Evolutionary conservation across 805 yeast species (phyloP), one percentile per base, ranked within the genome.

Genomic region (Suhomyces sp.): DNA sequence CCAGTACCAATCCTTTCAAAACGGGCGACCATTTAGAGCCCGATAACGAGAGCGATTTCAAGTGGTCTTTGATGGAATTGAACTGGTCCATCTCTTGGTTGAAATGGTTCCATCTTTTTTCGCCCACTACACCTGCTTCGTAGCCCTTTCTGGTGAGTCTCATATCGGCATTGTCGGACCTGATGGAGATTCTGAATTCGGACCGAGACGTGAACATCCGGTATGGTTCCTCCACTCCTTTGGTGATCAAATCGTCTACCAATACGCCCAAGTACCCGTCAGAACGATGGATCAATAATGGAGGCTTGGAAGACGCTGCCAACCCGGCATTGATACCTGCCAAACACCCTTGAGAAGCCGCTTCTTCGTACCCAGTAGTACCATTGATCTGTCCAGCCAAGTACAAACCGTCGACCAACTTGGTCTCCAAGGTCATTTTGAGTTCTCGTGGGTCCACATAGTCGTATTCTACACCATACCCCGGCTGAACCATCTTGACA

Each of bases 391-490:
- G 99, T 1, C 99, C 99, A 0, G 99, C 99, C 45, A 94, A 73
- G 66, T 72, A 94, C 36, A 94, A 70, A 0, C 97, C 97, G 9
- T 78, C 71, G 2, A 94, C 83, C 3, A 80, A 68, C 61, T 90
- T 91, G 0, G 98, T 90, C 64, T 93, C 97, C 46, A 94, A 70
- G 0, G 96, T 88, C 45, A 77, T 79, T 50, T 78, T 78, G 52
- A 94, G 76, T 63, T 92, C 97, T 57, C 96, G 79, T 2, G 99
- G 99, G 64, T 94, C 97, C 27, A 94, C 86, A 66, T 90, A 94
- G 64, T 94, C 99, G 66, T 94, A 94, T 69, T 94, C 99, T 2
- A 94, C 99, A n/a, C 99, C 99, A 66, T 94, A 94, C 0, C 97
- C 99, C 0, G 97, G 97, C 65, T 92, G 97, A 10, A 87, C 66